phyloP scores from a whole-genome alignment of 495 filamentous ascomycete genomes.

The Neurospora sp. region DNA sequence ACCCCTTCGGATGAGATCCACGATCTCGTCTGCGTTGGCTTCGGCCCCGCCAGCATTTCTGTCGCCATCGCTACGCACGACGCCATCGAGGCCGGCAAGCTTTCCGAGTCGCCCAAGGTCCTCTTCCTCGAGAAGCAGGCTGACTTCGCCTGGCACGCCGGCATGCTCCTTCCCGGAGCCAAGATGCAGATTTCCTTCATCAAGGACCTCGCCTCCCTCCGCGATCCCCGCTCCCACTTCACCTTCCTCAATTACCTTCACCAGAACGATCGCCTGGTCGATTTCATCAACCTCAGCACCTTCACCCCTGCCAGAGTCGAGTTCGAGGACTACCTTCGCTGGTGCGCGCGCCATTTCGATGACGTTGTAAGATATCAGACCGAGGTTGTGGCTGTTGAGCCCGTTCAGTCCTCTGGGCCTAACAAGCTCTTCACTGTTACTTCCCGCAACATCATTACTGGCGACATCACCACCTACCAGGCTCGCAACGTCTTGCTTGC shows the following conservation, averaged over 20 bases:
- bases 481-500: slow-evolving; percentile 82
- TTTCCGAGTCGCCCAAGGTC: slow-evolving; percentile 48
- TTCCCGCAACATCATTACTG: slow-evolving; percentile 27
- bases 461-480: slow-evolving; percentile 23
- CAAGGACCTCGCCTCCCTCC: slow-evolving; percentile 85
- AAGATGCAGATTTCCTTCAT: slow-evolving; percentile 98
- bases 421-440: slow-evolving; percentile 41
- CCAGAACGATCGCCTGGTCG: slow-evolving; percentile 62
- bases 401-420: slow-evolving; percentile 32
- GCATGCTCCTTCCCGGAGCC: slow-evolving; percentile 86
- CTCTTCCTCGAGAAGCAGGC: slow-evolving; percentile 79
- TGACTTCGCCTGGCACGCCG: slow-evolving; percentile 82
- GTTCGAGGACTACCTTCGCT: slow-evolving; percentile 90
- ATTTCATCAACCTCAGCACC: slow-evolving; percentile 83
- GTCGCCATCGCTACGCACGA: slow-evolving; percentile 87
- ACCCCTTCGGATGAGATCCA: slow-evolving; percentile 43
- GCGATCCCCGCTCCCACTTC: slow-evolving; percentile 82
- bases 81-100: slow-evolving; percentile 32
- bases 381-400: slow-evolving; percentile 58
- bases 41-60: slow-evolving; percentile 87
- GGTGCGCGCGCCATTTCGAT: slow-evolving; percentile 77
- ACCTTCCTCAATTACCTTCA: slow-evolving; percentile 94
- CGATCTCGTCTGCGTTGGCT: slow-evolving; percentile 85
- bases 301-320: slow-evolving; percentile 81
- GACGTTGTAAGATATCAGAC: slow-evolving; percentile 68